Evolutionary conservation across 2,329 filamentous ascomycete species (phyloP), one percentile per base, ranked within the genome.

Genomic region (Biscogniauxia marginata): DNA sequence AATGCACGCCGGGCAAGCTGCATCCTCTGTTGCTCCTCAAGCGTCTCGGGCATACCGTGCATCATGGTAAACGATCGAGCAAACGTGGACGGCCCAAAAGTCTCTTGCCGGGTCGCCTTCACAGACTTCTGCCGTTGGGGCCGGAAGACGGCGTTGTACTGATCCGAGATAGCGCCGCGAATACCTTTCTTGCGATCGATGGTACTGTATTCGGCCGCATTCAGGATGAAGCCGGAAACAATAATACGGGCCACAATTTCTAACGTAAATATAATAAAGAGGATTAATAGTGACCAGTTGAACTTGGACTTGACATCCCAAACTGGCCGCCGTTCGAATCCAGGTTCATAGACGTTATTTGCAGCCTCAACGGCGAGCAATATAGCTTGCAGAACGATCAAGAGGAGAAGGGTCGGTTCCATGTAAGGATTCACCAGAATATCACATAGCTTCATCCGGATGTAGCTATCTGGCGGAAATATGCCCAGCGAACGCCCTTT

Each of bases 1-100:
- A 97, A 98, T 1, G 95, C 96, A 60, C 95, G 85, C 52, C 95
- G 88, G 16, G 96, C 93, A 53, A 99, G 82, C 62, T 96, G 88
- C 63, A 88, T 82, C 58, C 93, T 87, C 71, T 95, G 91, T 64
- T 93, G 89, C 60, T 96, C 85, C 77, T 82, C 90, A 61, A 80
- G 80, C 67, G 80, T 95, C 74, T 75, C 84, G 71, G 73, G 85
- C 67, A 74, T 79, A 55, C 83, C 80, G 59, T 88, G 84, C 71
- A 89, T 88, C 58, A 91, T 86, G 2, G 91, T 95, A 62, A 96
- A 90, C 0, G 89, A 88, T 13, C 90, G 84, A 53, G 91, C 77
- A 64, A 95, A 87, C 0, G 89, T 88, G 13, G 85, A 81, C 19
- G 86, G 83, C 21, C 79, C 77, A 58, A 73, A 76, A 59, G 71